A percentile compares a stretch with the other conserved stretches of the same genome.
Conservation (phyloP, 2,329 filamentous ascomycete genomes). For the Neonectria neomacrospora region DNA sequence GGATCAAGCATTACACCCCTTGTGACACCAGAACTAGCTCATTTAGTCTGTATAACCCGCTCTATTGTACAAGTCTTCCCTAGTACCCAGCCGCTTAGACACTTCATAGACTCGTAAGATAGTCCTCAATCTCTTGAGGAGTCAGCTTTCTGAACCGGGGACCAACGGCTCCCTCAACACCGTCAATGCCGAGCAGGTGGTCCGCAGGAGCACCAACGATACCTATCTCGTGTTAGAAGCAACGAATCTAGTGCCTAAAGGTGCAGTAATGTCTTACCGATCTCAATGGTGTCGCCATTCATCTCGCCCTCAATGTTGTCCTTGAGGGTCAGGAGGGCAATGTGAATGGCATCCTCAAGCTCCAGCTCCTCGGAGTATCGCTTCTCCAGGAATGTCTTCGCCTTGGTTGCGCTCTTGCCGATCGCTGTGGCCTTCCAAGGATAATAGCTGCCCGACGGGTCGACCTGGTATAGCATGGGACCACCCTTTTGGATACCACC, state of each 20-base stretch:
- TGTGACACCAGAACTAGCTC: slow-evolving; percentile 43
- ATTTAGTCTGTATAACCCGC: slow-evolving; percentile 55
- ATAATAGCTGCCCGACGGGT: slow-evolving; percentile 98
- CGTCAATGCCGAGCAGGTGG: slow-evolving; percentile 90
- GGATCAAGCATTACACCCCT: slow-evolving; percentile 25
- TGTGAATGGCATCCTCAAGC: slow-evolving; percentile 97
- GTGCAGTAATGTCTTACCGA: slow-evolving; percentile 69
- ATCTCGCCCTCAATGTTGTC: slow-evolving; percentile 99
- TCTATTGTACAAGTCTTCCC: slow-evolving; percentile 60
- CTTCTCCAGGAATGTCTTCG: slow-evolving; percentile 99
- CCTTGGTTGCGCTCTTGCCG: slow-evolving; percentile 96
- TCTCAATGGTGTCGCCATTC: slow-evolving; percentile 98
- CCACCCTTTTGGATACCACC: slow-evolving; percentile 95
- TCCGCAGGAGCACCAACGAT: slow-evolving; percentile 96
- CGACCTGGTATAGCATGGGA: slow-evolving; percentile 97
- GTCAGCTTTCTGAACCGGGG: slow-evolving; percentile 94
- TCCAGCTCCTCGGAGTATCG: slow-evolving; percentile 97
- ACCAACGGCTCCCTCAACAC: slow-evolving; percentile 84
- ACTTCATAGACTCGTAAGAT: slow-evolving; percentile 93
- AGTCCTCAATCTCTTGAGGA: slow-evolving; percentile 99
- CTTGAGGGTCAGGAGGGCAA: slow-evolving; percentile 95
- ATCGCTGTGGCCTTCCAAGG: slow-evolving; percentile 99
- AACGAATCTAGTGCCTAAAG: not conserved
- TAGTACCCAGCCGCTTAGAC: slow-evolving; percentile 39
- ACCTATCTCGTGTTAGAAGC: slow-evolving; percentile 62